Base-by-base conservation (phyloP, 2,329 filamentous ascomycete genomes). In the Tolypocladium guangdongense region DNA sequence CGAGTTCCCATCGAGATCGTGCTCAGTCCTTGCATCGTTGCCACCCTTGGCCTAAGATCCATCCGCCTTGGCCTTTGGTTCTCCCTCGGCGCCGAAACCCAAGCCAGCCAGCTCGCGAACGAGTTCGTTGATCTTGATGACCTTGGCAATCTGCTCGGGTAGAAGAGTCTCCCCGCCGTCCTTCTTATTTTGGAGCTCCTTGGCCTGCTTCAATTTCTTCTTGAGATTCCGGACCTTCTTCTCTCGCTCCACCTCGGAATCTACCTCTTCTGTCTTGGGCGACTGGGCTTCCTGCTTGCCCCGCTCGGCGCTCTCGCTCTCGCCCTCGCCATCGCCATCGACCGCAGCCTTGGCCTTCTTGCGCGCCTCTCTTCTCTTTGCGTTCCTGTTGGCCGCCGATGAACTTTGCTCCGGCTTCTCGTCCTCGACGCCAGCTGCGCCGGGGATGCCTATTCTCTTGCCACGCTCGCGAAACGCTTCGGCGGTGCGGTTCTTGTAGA, bases 121-220 rank as follows among this genome's bases (percentile, higher is more conserved):
- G 50, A 99, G 78, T 73, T 99, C 93, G 58, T 89, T 90, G 67
- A 99, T 96, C 71, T 93, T 95, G 68, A 96, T 95, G 53, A 99
- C 89, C 74, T 99, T 99, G 62, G 92, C 90, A 58, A 97, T 86
- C 73, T 99, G 93, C 73, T 99, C 93, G 0, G 91, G 92, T 30
- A 97, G 76, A 56, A 99, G 72, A 5, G 82, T 78, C 66, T 89
- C 87, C 22, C 93, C 93, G 53, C 83, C 84, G 27, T 95, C 88
- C 70, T 95, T 95, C 78, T 96, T 96, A 63, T 84, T 86, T 66
- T 90, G 87, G 52, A 99, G 77, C 2, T 97, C 93, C 61, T 84
- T 87, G 4, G 93, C 92, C 68, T 99, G 93, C 63, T 92, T 88
- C 56, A 99, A 75, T 72, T 97, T 99, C 78, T 99, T 99, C 68